Conservation (phyloP, 345 rosid genomes). For the Gossypium thurberi region DNA sequence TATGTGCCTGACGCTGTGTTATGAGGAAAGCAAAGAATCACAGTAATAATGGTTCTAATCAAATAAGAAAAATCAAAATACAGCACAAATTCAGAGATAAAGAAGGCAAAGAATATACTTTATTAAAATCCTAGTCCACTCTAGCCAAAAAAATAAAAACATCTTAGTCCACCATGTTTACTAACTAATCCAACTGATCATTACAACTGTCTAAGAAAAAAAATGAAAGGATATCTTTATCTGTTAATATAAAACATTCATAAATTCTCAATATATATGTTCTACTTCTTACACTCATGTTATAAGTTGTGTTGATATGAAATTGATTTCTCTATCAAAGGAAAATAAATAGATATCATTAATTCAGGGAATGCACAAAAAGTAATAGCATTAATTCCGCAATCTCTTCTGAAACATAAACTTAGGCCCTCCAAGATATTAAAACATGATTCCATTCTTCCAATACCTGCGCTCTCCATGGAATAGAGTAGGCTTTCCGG, state of each 20-base stretch:
- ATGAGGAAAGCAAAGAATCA: not conserved
- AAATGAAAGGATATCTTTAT: not conserved
- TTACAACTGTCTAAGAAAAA: not conserved
- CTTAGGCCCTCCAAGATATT: not conserved
- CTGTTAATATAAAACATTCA: not conserved
- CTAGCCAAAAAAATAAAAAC: too few relatives aligned
- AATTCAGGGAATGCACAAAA: not conserved
- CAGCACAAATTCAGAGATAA: not conserved
- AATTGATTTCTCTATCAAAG: not conserved
- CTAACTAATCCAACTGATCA: not conserved
- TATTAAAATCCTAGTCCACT: not conserved
- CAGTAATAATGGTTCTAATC: not conserved
- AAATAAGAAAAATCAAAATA: not conserved
- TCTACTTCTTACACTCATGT: not conserved
- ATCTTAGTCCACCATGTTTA: not conserved
- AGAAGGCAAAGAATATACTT: not conserved
- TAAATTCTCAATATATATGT: not conserved
- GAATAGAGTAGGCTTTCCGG: slow-evolving; percentile 62
- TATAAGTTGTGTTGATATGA: not conserved
- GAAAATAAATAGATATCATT: not conserved
- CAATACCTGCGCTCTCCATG: slow-evolving; percentile 70
- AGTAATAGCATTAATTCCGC: not conserved
- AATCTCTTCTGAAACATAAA: not conserved
- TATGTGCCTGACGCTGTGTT: not conserved
- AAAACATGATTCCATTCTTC: not conserved